A percentile compares a stretch with the other conserved stretches of the same genome.
phyloP scores from a whole-genome alignment of 257 asterid genomes.

The Gentiana dahurica region DNA sequence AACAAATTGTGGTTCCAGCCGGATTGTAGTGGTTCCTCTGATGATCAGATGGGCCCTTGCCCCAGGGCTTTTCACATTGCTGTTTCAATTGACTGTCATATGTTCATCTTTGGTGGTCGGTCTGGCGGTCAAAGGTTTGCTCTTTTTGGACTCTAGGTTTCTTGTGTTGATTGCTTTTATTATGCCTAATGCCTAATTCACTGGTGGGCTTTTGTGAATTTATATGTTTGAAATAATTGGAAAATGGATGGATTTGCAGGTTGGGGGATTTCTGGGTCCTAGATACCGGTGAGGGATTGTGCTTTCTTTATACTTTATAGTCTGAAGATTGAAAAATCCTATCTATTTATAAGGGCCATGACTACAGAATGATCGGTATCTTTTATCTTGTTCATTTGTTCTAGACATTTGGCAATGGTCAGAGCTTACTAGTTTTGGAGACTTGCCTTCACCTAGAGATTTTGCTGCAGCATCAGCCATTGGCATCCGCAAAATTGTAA shows the following conservation, averaged over 20 bases:
- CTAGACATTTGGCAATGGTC: slow-evolving; percentile 99
- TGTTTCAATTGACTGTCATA: slow-evolving; percentile 81
- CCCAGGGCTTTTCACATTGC: slow-evolving; percentile 91
- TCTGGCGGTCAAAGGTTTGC: slow-evolving; percentile 68
- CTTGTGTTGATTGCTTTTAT: not conserved
- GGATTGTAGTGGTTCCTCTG: slow-evolving; percentile 81
- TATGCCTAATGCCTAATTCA: not conserved
- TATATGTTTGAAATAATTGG: slow-evolving; percentile 3
- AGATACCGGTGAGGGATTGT: slow-evolving; percentile 72
- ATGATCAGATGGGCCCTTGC: slow-evolving; percentile 72
- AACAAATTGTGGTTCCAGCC: slow-evolving; percentile 88
- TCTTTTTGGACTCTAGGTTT: not conserved
- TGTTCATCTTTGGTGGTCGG: slow-evolving; percentile 98
- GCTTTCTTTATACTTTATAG: slow-evolving; percentile 3
- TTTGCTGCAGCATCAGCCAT: slow-evolving; percentile 94
- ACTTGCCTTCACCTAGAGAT: slow-evolving; percentile 93
- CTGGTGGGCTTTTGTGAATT: not conserved
- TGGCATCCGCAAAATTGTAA: slow-evolving; percentile 87
- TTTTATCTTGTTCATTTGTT: slow-evolving; percentile 5
- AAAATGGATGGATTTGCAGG: slow-evolving; percentile 35
- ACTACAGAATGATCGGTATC: slow-evolving; percentile 7
- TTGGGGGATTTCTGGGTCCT: slow-evolving; percentile 98
- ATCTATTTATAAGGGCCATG: not conserved
- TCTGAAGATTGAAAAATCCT: too few relatives aligned
- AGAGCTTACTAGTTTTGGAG: slow-evolving; percentile 93